These are phyloP conservation scores for Fusarium irregulare DNA, from an alignment of 2,329 filamentous ascomycete species.

Conservation along the genomic window DNA sequence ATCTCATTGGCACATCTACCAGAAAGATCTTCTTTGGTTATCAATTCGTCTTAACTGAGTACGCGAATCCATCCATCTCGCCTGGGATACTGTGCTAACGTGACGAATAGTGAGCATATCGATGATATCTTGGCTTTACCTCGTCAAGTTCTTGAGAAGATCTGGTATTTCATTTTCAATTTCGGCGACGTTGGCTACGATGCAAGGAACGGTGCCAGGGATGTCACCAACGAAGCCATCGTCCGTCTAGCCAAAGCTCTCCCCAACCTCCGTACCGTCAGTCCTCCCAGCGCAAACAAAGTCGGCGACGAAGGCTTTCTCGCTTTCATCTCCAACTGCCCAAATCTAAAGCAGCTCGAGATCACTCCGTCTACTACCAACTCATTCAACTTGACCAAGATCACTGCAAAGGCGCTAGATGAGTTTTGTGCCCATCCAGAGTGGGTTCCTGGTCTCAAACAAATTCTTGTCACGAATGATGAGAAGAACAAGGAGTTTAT, in stretches of 20 bases:
- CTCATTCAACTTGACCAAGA: not conserved
- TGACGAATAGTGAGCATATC: not conserved
- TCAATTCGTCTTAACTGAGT: not conserved
- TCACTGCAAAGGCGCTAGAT: not conserved
- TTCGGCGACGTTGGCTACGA: not conserved
- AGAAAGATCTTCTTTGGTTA: not conserved
- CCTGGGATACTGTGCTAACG: rapidly evolving
- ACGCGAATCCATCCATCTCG: not conserved
- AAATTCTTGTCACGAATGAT: not conserved
- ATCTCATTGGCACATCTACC: not conserved
- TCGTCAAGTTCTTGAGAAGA: not conserved
- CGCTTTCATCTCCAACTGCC: not conserved
- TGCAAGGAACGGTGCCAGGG: not conserved
- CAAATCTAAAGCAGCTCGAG: not conserved
- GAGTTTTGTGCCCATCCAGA: not conserved
- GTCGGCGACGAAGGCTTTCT: not conserved
- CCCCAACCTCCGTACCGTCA: not conserved
- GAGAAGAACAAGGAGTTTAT: not conserved
- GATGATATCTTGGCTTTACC: not conserved
- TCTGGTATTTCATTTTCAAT: not conserved
- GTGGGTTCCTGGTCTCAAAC: not conserved
- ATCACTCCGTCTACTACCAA: not conserved
- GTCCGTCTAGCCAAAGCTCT: not conserved
- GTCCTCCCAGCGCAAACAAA: not conserved
- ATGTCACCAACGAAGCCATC: not conserved